These are phyloP conservation scores for Licmophora abbreviata DNA, from an alignment of 108 stramenopile genomes.

Conservation along the genomic window DNA sequence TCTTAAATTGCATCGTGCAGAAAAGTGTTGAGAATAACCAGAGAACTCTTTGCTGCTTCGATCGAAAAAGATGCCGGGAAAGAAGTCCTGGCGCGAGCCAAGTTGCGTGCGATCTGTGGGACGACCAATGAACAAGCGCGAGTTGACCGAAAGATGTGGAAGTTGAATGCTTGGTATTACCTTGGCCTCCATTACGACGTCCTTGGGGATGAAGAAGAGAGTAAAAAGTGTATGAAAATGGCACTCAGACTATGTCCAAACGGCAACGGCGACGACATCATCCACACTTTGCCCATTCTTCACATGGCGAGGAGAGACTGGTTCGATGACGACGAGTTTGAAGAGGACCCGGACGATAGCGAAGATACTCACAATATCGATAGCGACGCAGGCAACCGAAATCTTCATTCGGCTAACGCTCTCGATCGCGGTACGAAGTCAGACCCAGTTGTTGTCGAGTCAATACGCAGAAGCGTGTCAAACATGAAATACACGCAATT, in stretches of 20 bases:
- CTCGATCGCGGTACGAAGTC: neutral
- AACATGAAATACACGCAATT: conserved; percentile 45
- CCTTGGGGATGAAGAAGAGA: conserved; percentile 44
- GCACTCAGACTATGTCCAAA: conserved; percentile 40
- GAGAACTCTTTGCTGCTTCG: conserved; percentile 58
- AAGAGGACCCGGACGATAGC: conserved; percentile 9
- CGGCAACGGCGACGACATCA: conserved; percentile 61
- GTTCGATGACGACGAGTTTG: conserved; percentile 72
- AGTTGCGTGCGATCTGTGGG: conserved; percentile 53
- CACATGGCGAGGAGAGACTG: conserved; percentile 78
- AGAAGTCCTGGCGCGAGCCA: conserved; percentile 44
- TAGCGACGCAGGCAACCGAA: conserved; percentile 5
- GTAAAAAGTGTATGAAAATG: conserved; percentile 75
- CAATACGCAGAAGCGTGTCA: conserved; percentile 37
- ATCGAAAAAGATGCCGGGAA: conserved; percentile 22
- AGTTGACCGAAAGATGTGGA: conserved; percentile 65
- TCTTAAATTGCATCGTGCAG: conserved; percentile 24
- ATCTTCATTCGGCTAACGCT: neutral
- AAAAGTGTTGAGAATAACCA: conserved; percentile 49
- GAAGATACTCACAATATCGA: neutral
- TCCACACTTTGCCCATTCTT: conserved; percentile 57
- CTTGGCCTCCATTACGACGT: conserved; percentile 74
- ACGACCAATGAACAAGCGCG: conserved; percentile 1
- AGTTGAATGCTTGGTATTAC: conserved; percentile 68
- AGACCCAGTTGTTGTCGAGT: conserved; percentile 30